Conservation (phyloP, 495 filamentous ascomycete genomes). For the Penicillium antarcticum region DNA sequence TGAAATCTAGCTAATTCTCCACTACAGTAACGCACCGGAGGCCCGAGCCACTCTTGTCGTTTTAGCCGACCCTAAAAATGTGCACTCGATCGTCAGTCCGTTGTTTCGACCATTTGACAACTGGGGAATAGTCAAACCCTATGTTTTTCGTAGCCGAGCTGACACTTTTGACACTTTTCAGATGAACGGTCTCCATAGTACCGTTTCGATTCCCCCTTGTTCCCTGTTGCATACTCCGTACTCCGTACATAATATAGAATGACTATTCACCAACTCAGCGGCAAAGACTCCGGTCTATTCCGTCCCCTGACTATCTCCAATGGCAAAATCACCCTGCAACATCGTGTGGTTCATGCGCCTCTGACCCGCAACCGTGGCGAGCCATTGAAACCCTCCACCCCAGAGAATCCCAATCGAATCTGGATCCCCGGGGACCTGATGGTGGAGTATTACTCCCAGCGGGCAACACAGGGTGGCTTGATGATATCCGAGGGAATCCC, state of each 20-base stretch:
- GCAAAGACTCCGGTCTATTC: slow-evolving; percentile 45
- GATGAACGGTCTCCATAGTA: slow-evolving; percentile 1
- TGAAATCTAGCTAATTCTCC: not conserved
- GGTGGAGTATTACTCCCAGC: slow-evolving; percentile 54
- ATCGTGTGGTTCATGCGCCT: slow-evolving; percentile 54
- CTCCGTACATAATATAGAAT: slow-evolving; percentile 7
- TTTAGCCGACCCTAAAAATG: not conserved
- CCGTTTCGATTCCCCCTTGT: not conserved
- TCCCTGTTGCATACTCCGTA: not conserved
- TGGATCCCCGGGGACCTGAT: slow-evolving; percentile 45
- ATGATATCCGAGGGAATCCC: slow-evolving; percentile 54
- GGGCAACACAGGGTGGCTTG: slow-evolving; percentile 50
- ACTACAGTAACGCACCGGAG: too few species aligned
- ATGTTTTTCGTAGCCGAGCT: slow-evolving; percentile 10
- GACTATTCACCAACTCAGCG: slow-evolving; percentile 20
- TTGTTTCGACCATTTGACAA: slow-evolving; percentile 10
- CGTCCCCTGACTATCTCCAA: slow-evolving; percentile 46
- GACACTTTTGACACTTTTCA: slow-evolving; percentile 9
- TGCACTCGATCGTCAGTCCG: slow-evolving; percentile 7
- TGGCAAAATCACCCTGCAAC: slow-evolving; percentile 47
- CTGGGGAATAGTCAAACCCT: slow-evolving; percentile 12
- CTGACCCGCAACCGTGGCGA: slow-evolving; percentile 52
- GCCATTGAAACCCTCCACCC: slow-evolving; percentile 35
- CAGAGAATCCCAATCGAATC: slow-evolving; percentile 40
- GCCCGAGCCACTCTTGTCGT: not conserved